Percentiles rank a stretch among this genome's conserved stretches.
Conservation (phyloP, 208 protist species). For the Polymyxa betae region DNA sequence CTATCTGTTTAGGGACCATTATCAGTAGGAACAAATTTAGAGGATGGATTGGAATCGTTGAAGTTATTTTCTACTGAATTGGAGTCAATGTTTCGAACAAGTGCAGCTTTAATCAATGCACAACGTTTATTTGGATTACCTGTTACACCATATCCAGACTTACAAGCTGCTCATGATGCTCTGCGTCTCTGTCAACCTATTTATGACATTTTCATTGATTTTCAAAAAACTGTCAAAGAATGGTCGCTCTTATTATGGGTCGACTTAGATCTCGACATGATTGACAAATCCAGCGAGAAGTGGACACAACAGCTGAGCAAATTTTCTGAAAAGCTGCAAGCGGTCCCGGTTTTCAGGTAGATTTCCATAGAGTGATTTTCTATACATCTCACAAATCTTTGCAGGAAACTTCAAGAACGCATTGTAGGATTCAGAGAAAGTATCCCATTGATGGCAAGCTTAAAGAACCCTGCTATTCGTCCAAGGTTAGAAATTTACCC, state of each 20-base stretch:
- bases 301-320: constrained; percentile 82
- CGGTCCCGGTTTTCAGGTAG: constrained; percentile 75
- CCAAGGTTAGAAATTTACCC: background rate
- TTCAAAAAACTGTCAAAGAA: constrained; percentile 81
- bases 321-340: constrained; percentile 80
- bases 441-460: constrained; percentile 90
- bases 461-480: constrained; percentile 88
- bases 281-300: constrained; percentile 88
- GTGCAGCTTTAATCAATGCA: constrained; percentile 84
- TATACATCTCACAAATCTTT: background rate
- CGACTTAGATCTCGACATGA: constrained; percentile 89
- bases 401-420: constrained; percentile 80
- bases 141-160: constrained; percentile 85
- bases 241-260: constrained; percentile 95
- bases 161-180: constrained; percentile 86
- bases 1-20: constrained; percentile 80
- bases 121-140: constrained; percentile 94
- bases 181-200: constrained; percentile 84
- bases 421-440: constrained; percentile 91
- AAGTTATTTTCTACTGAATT: constrained; percentile 53
- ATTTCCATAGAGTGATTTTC: background rate
- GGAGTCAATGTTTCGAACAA: constrained; percentile 78
- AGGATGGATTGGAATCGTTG: constrained; percentile 84
- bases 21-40: constrained; percentile 81
- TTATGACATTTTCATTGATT: constrained; percentile 90